A percentile compares a stretch with the other conserved stretches of the same genome.
Evolutionary conservation across 805 yeast genomes (phyloP).

Genomic region (Priceomyces fermenticarens): DNA sequence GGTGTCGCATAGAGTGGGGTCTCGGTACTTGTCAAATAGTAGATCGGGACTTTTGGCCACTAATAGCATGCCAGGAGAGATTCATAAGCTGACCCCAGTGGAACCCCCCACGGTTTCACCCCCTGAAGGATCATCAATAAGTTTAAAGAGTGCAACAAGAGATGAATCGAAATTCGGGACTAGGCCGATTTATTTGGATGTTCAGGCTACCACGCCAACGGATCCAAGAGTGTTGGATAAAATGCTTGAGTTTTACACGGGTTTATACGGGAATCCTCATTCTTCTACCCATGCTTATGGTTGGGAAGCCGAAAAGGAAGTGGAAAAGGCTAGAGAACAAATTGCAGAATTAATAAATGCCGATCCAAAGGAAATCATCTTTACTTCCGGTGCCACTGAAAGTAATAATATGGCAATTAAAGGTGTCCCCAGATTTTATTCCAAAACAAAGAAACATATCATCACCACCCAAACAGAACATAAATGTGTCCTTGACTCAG

Average conservation of each 20-base stretch:
- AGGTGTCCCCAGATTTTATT: constrained; percentile 93
- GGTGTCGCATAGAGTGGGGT: constrained; percentile 3
- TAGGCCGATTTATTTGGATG: constrained; percentile 92
- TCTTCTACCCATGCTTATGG: constrained; percentile 96
- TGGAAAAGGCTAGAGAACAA: constrained; percentile 80
- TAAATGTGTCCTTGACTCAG: constrained; percentile 97
- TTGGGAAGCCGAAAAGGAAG: constrained; percentile 95
- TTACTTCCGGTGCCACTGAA: constrained; percentile 98
- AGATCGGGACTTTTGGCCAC: constrained; percentile 5
- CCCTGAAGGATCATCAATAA: constrained; percentile 46
- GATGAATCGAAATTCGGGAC: constrained; percentile 54
- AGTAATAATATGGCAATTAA: constrained; percentile 91
- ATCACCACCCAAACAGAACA: constrained; percentile 97
- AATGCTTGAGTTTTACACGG: constrained; percentile 84
- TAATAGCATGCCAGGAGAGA: constrained; percentile 9
- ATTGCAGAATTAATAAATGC: constrained; percentile 85
- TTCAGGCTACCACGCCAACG: constrained; percentile 98
- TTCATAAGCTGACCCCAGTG: constrained; percentile 18
- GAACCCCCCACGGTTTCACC: constrained; percentile 24
- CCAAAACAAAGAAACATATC: constrained; percentile 85
- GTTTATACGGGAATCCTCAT: constrained; percentile 96
- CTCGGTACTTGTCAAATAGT: constrained; percentile 8
- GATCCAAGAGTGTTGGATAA: constrained; percentile 94
- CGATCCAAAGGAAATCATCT: constrained; percentile 93
- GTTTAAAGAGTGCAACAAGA: constrained; percentile 43